Base-by-base conservation (phyloP, 2,329 filamentous ascomycete species). In the Pyrenochaeta sp. region DNA sequence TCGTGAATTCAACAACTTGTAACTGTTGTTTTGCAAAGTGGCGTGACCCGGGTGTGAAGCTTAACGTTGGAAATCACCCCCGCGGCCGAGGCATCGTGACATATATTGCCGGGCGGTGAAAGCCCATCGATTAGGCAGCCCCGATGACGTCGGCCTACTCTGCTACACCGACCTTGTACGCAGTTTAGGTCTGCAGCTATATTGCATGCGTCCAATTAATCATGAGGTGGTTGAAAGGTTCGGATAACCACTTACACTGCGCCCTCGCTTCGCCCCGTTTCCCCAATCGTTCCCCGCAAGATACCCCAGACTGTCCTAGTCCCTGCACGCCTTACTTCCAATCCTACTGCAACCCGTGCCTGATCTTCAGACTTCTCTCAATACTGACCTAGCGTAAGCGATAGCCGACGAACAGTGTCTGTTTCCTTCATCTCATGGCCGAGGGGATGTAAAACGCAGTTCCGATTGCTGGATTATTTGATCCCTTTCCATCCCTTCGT, bases 391-490 rank as follows among this genome's bases (percentile, higher is more conserved):
- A 44, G 45, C 41, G 40, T 35, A 49, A 41, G 40, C 36, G 36
- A 49, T 28, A 49, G 41, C 45, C 44, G 44, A 48, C 35, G 35
- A 18, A 29, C 15, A 19, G 15, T 17, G 4, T 28, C n/a, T 21
- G 8, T 7, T 13, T 7, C 27, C 17, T 11, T 28, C 17, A n/a
- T 30, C 14, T 31, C 28, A 40, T 34, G 36, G 20, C 36, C 40
- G 26, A 41, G 22, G 14, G 22, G 6, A 19, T 18, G 37, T 19
- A 20, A n/a, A 17, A 14, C 27, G 19, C 19, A 30, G 34, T 41
- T 48, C 40, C 22, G 31, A 48, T 48, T 48, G 35, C 42, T 44
- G 40, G 40, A 48, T 24, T 24, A 14, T 20, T 15, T 18, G 14
- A 20, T 10, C 2, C 23, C 8, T 15, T n/a, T 8, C 6, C 7